Evolutionary conservation across 257 asterid genomes (phyloP).

Genomic region (Paraleonurus japonicus): DNA sequence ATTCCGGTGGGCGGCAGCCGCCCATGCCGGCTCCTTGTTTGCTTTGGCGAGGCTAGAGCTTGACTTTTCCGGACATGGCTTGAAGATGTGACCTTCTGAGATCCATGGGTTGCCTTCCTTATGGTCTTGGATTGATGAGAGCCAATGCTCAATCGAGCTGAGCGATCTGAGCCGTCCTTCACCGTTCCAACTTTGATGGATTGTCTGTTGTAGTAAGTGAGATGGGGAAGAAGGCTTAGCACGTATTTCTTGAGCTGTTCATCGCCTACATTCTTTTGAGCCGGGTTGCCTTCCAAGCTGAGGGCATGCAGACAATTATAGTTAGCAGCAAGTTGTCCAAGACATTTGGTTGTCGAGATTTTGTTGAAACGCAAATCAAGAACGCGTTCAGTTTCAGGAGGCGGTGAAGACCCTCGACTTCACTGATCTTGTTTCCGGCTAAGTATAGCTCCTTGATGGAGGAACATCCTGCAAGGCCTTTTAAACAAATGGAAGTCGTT

Average conservation of each 20-base stretch:
- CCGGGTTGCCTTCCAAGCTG: slow-evolving; percentile 92
- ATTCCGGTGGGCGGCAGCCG: slow-evolving; percentile 61
- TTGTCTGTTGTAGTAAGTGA: slow-evolving; percentile 71
- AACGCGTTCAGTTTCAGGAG: slow-evolving; percentile 75
- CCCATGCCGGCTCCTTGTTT: slow-evolving; percentile 46
- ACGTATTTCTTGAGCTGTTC: slow-evolving; percentile 78
- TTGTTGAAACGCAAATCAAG: slow-evolving; percentile 92
- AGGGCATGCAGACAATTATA: slow-evolving; percentile 86
- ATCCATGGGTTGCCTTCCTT: slow-evolving; percentile 56
- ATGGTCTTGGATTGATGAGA: slow-evolving; percentile 50
- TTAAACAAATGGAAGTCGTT: slow-evolving; percentile 12
- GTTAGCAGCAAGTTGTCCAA: slow-evolving; percentile 97
- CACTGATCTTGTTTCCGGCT: slow-evolving; percentile 96
- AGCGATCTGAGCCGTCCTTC: slow-evolving; percentile 71
- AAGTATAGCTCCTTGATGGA: slow-evolving; percentile 88
- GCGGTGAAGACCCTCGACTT: slow-evolving; percentile 98
- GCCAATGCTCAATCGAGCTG: slow-evolving; percentile 56
- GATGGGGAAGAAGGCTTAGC: slow-evolving; percentile 79
- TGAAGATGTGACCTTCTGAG: slow-evolving; percentile 55
- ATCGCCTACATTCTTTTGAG: slow-evolving; percentile 91
- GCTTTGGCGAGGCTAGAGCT: slow-evolving; percentile 42
- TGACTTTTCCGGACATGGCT: slow-evolving; percentile 64
- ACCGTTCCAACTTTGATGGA: slow-evolving; percentile 59
- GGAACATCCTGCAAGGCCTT: slow-evolving; percentile 91
- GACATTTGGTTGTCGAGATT: slow-evolving; percentile 83